Evolutionary conservation across 2,329 filamentous ascomycete genomes (phyloP).

Genomic region (Hymenoscyphus occultus): DNA sequence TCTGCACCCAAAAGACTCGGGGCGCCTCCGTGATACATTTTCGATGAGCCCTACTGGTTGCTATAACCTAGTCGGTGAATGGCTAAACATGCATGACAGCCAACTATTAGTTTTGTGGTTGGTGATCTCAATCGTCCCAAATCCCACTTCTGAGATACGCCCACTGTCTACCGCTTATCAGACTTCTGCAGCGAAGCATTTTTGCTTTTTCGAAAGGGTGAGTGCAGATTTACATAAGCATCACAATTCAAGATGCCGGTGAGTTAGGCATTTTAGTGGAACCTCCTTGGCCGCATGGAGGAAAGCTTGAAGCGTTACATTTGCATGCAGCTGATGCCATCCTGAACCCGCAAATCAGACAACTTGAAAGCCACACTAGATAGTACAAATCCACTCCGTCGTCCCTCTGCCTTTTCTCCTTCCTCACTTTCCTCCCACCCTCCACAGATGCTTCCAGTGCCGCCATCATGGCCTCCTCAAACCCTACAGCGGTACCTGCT

Average conservation of each 20-base stretch:
- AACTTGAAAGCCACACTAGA: not conserved
- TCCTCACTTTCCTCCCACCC: not conserved
- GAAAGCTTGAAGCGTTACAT: not conserved
- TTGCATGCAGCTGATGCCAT: constrained; percentile 4
- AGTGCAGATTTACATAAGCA: not conserved
- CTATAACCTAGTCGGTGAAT: not conserved
- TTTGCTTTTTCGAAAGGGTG: not conserved
- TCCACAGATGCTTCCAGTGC: not conserved
- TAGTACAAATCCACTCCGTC: not conserved
- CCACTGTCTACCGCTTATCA: not conserved
- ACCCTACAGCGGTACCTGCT: constrained; percentile 16
- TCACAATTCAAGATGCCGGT: not conserved
- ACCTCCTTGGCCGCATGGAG: not conserved
- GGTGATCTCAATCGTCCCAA: not conserved
- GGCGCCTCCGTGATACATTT: not conserved
- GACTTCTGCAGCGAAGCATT: not conserved
- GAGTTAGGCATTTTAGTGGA: not conserved
- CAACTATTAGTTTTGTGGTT: not conserved
- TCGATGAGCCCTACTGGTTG: not conserved
- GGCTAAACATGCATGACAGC: not conserved
- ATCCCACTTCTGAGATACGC: constrained; percentile 1
- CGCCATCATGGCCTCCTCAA: constrained; percentile 21
- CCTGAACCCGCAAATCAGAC: constrained; percentile 5
- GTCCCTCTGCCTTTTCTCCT: not conserved
- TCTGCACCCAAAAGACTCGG: not conserved